These are phyloP conservation scores for Tardiomyces blankii DNA, from an alignment of 1,139 yeast species.

Conservation along the genomic window DNA sequence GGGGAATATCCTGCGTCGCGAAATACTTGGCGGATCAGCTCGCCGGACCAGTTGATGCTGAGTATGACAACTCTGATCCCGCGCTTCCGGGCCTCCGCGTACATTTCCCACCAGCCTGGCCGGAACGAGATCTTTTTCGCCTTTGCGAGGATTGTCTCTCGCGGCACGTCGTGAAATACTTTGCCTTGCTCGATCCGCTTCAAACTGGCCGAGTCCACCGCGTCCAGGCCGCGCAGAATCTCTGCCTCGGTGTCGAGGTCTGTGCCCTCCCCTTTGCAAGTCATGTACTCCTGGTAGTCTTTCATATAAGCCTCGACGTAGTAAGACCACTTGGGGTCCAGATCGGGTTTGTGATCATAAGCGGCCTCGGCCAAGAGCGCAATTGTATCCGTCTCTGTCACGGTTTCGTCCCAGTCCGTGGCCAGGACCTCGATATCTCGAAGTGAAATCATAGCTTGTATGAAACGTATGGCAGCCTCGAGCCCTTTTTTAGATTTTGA, in stretches of 20 bases:
- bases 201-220: conserved; percentile 43
- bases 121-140: conserved; percentile 32
- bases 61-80: conserved; percentile 36
- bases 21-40: conserved; percentile 37
- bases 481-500: too few relatives aligned
- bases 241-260: conserved; percentile 28
- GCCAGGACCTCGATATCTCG: conserved; percentile 21
- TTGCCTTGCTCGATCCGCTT: conserved; percentile 30
- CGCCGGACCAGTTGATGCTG: conserved; percentile 57
- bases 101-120: conserved; percentile 34
- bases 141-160: conserved; percentile 25
- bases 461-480: too few relatives aligned
- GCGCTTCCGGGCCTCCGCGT: conserved; percentile 17
- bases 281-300: conserved; percentile 25
- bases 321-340: conserved; percentile 33
- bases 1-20: conserved; percentile 23
- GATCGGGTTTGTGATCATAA: conserved; percentile 29
- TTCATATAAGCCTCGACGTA: conserved; percentile 37
- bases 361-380: conserved; percentile 41
- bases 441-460: conserved; percentile 3
- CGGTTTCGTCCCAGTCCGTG: conserved; percentile 66
- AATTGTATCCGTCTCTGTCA: conserved; percentile 49
- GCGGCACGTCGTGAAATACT: conserved; percentile 37
- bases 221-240: conserved; percentile 36
- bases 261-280: conserved; percentile 13